Conservation (phyloP, 306 rosid species). For the Medicago arabica region DNA sequence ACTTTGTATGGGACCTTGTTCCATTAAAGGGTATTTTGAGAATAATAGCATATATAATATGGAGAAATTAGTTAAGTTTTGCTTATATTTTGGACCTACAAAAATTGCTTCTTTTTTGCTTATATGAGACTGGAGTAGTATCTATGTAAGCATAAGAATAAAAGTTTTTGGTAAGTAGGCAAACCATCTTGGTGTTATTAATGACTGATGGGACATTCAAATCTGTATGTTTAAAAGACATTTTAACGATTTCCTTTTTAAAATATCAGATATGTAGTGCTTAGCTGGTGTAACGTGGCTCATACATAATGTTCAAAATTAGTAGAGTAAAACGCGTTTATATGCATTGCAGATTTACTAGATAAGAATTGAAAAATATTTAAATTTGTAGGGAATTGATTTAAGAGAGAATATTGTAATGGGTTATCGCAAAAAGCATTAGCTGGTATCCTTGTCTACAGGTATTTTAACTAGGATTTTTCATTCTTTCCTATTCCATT, state of each 20-base stretch:
- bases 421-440: constrained; percentile 2
- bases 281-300: not conserved
- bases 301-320: not conserved
- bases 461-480: constrained; percentile 13
- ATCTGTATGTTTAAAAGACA: not conserved
- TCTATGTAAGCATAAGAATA: constrained; percentile 19
- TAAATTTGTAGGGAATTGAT: constrained; percentile 21
- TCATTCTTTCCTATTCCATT: constrained; percentile 20
- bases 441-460: constrained; percentile 6
- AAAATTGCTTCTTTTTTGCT: too few relatives aligned
- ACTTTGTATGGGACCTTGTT: too few relatives aligned
- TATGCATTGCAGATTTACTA: constrained; percentile 1
- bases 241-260: not conserved
- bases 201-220: constrained; percentile 35
- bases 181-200: constrained; percentile 22
- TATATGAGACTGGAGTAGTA: constrained; percentile 12
- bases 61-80: too few relatives aligned
- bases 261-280: not conserved
- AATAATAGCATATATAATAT: too few relatives aligned
- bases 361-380: not conserved
- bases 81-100: too few relatives aligned
- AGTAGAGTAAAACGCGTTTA: not conserved
- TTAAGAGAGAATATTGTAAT: not conserved
- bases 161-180: not conserved
- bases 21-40: too few relatives aligned